Conservation (phyloP, 2,329 filamentous ascomycete genomes). For the Trichoderma polysporum region DNA sequence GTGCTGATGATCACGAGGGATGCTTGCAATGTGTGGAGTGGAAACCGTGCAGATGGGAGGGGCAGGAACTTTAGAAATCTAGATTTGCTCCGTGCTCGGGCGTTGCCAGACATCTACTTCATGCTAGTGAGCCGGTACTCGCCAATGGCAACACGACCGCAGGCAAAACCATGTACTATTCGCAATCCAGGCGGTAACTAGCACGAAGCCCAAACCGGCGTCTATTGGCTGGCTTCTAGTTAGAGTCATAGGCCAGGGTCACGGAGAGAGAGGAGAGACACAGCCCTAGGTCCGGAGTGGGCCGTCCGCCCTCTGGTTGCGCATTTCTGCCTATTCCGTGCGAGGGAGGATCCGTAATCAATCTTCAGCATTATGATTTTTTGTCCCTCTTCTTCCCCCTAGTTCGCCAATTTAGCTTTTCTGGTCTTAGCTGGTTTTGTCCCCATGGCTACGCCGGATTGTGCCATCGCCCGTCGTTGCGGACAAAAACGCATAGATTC, state of each 20-base stretch:
- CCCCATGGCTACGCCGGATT: slow-evolving; percentile 8
- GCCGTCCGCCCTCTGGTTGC: neutral
- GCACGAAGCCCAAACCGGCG: neutral
- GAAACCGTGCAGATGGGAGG: slow-evolving; percentile 8
- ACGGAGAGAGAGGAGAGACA: neutral
- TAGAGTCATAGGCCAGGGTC: neutral
- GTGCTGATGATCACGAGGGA: slow-evolving; percentile 16
- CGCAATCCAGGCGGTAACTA: neutral
- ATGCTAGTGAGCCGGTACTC: neutral
- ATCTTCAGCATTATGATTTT: neutral
- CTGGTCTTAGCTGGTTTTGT: slow-evolving; percentile 1
- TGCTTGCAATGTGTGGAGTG: slow-evolving; percentile 16
- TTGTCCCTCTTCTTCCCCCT: no score
- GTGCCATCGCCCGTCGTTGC: neutral
- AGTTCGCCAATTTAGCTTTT: slow-evolving; percentile 6
- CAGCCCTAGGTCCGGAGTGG: slow-evolving; percentile 8
- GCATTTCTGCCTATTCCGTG: slow-evolving; percentile 2
- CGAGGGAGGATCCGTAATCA: slow-evolving; percentile 3
- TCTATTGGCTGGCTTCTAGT: slow-evolving; percentile 1
- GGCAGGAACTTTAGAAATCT: slow-evolving; percentile 14
- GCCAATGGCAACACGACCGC: neutral
- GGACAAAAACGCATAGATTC: neutral
- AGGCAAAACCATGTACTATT: neutral
- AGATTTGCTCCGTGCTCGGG: slow-evolving; percentile 20
- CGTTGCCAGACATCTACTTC: neutral